Conservation (phyloP, 1,284 basidiomycete species). For the Mycosarcoma maydis region DNA sequence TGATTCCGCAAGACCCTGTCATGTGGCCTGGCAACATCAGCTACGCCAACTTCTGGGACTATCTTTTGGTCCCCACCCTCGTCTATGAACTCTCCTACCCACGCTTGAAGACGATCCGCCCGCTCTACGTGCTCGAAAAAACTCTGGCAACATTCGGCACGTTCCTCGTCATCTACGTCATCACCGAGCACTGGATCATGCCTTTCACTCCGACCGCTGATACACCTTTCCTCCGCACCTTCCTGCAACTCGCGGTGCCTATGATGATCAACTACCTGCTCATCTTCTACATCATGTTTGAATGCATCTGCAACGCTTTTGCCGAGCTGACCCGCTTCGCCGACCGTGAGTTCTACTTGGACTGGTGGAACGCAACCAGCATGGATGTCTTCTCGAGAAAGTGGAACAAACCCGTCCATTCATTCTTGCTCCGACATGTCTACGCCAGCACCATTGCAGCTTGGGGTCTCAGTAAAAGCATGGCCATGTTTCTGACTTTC, state of each 20-base stretch:
- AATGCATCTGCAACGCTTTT: constrained; percentile 92
- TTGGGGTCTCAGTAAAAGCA: constrained; percentile 77
- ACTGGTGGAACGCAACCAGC: constrained; percentile 96
- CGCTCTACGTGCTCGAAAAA: constrained; percentile 92
- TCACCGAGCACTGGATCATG: constrained; percentile 89
- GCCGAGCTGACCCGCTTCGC: constrained; percentile 82
- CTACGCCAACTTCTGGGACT: constrained; percentile 84
- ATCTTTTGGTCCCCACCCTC: constrained; percentile 88
- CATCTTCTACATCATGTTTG: constrained; percentile 67
- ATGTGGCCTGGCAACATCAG: constrained; percentile 89
- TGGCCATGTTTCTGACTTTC: constrained; percentile 92
- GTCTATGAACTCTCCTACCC: constrained; percentile 98
- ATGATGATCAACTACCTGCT: constrained; percentile 78
- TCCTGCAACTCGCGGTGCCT: constrained; percentile 87
- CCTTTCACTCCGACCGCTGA: constrained; percentile 69
- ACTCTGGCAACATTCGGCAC: constrained; percentile 93
- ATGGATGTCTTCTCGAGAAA: constrained; percentile 84
- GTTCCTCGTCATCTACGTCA: constrained; percentile 81
- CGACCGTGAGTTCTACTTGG: constrained; percentile 95
- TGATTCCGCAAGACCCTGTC: constrained; percentile 51
- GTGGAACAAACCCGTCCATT: constrained; percentile 74
- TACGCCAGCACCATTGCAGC: constrained; percentile 83
- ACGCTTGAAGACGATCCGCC: constrained; percentile 83
- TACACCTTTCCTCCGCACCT: constrained; percentile 64
- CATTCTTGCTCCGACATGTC: constrained; percentile 92